phyloP scores from a whole-genome alignment of 202 grass and related monocot genomes.

The Saccharum hybrid region DNA sequence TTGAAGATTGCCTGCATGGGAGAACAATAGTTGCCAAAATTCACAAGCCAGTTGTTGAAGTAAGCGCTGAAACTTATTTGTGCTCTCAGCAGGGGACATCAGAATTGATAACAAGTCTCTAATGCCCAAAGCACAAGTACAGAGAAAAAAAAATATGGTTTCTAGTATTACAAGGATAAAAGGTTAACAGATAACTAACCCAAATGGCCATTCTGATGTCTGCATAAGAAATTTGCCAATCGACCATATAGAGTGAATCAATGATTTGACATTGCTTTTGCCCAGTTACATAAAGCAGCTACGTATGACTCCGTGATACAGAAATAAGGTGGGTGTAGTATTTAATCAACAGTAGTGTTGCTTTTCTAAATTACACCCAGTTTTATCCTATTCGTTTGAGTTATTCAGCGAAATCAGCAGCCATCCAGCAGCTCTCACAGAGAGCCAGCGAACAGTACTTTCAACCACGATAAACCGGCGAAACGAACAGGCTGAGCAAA shows the following conservation, averaged over 20 bases:
- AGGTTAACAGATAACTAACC: background rate
- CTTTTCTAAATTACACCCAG: background rate
- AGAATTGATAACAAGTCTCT: background rate
- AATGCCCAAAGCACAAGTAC: background rate
- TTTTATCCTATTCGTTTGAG: too few relatives aligned
- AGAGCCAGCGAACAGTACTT: too few relatives aligned
- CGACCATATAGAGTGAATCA: background rate
- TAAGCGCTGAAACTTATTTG: too few relatives aligned
- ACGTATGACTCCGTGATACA: background rate
- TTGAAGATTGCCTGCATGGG: too few relatives aligned
- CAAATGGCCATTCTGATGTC: background rate
- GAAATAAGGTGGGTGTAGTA: background rate
- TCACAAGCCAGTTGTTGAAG: too few relatives aligned
- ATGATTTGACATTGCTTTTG: background rate
- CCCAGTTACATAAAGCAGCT: background rate
- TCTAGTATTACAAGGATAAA: background rate
- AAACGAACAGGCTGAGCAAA: too few relatives aligned
- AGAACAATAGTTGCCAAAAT: too few relatives aligned
- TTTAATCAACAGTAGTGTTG: background rate
- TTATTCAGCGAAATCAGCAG: too few relatives aligned
- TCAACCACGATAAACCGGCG: too few relatives aligned
- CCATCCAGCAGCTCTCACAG: too few relatives aligned
- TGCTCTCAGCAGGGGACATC: constrained; percentile 3
- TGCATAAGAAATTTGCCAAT: background rate
- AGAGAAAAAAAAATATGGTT: background rate